Conservation (phyloP, 768 basidiomycete species). For the Chalciporus sphaerocephalus region DNA sequence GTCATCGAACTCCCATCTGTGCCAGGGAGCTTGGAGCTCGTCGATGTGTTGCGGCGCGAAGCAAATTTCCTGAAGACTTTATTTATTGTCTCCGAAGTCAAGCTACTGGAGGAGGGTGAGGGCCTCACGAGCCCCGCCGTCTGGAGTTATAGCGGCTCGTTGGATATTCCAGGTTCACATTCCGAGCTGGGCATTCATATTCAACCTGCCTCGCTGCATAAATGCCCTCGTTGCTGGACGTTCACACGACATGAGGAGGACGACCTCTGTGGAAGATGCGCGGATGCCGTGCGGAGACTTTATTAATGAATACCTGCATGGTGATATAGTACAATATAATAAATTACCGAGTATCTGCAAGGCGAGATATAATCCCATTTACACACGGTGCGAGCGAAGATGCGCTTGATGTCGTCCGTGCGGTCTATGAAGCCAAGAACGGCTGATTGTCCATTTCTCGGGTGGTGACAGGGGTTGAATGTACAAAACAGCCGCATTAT, state of each 20-base stretch:
- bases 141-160: conserved; percentile 48
- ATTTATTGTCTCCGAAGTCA: conserved; percentile 77
- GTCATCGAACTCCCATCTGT: conserved; percentile 52
- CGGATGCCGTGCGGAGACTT: conserved; percentile 15
- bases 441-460: background rate
- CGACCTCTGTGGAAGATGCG: conserved; percentile 65
- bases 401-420: too few relatives aligned
- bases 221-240: conserved; percentile 94
- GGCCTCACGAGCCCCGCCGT: conserved; percentile 35
- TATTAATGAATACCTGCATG: background rate
- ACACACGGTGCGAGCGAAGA: too few relatives aligned
- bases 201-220: conserved; percentile 54
- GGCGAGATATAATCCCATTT: background rate
- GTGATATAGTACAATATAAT: background rate
- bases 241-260: conserved; percentile 51
- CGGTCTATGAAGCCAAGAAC: too few relatives aligned
- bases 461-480: conserved; percentile 8
- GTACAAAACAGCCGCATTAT: conserved; percentile 13
- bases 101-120: conserved; percentile 44
- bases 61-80: conserved; percentile 64
- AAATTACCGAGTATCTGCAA: background rate
- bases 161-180: conserved; percentile 34
- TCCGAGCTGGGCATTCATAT: conserved; percentile 45
- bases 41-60: conserved; percentile 45
- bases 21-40: conserved; percentile 21